These are phyloP conservation scores for Sutorius australiensis DNA, from an alignment of 768 basidiomycete species.

Conservation along the genomic window DNA sequence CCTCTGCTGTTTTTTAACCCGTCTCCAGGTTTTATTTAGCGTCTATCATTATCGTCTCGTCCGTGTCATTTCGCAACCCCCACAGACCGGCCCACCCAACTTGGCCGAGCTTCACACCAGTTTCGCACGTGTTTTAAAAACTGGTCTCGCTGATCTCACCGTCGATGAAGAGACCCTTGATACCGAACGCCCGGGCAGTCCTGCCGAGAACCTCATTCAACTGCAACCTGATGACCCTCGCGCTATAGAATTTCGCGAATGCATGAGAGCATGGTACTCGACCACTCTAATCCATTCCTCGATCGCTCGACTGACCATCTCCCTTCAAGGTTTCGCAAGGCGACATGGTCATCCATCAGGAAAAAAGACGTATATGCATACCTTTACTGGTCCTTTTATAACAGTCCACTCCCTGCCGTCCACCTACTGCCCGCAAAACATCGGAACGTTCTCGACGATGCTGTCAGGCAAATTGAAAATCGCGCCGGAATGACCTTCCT, in stretches of 20 bases:
- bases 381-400: slow-evolving; percentile 84
- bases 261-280: slow-evolving; percentile 52
- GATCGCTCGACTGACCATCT: neutral
- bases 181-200: slow-evolving; percentile 52
- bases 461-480: slow-evolving; percentile 61
- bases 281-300: neutral
- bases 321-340: slow-evolving; percentile 59
- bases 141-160: slow-evolving; percentile 56
- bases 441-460: slow-evolving; percentile 51
- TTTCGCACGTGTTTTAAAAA: slow-evolving; percentile 59
- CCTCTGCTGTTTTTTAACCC: neutral
- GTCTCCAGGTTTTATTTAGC: slow-evolving; percentile 60
- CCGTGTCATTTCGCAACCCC: slow-evolving; percentile 43
- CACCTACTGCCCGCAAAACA: slow-evolving; percentile 46
- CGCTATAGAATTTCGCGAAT: slow-evolving; percentile 68
- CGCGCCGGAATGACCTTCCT: slow-evolving; percentile 65
- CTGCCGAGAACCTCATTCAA: slow-evolving; percentile 52
- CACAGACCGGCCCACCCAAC: slow-evolving; percentile 44
- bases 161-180: slow-evolving; percentile 54
- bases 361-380: slow-evolving; percentile 63
- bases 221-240: slow-evolving; percentile 65
- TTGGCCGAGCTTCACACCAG: slow-evolving; percentile 54
- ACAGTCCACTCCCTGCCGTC: slow-evolving; percentile 52
- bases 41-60: slow-evolving; percentile 57
- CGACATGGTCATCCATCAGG: slow-evolving; percentile 69